Base-by-base conservation (phyloP, 352 stramenopile genomes). In the Globisporangium iwayamae region DNA sequence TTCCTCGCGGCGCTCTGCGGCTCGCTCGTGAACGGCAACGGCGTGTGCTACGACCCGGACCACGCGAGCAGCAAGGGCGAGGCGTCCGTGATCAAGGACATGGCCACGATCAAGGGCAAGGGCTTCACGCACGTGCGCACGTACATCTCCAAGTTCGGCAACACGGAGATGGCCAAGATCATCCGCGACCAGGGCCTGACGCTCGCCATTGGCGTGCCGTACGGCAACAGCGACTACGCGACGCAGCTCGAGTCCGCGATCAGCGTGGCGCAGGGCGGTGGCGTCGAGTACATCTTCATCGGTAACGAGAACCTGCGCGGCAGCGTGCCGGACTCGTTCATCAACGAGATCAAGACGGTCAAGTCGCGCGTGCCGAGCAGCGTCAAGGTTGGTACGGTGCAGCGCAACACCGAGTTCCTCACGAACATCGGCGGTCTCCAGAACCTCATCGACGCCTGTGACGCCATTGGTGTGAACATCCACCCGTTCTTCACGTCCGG, bases 21-120 rank as follows among this genome's bases (percentile, higher is more conserved):
- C 43, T 62, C 66, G 11, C 55, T 64, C 43, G 79, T 78, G 39
- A 56, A 82, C 62, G 81, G 77, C 59, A 83, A 86, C 57, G 81
- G 81, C 47, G 81, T 90, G 46, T 90, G 81, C 74, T 90, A 84
- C 67, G 82, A 91, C 72, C 80, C 82, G 28, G 71, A 84, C 68
- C 82, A 88, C 71, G 60, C 45, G 22, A 50, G 45, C 32, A 50
- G 55, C 65, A 84, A 77, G 65, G 76, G 61, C 32, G 73, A 59
- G 2, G 66, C 62, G 22, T 72, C 67, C 18, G 70, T 87, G 11
- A 60, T 70, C 48, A 53, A 62, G 18, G 82, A 91, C 61, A 83
- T 91, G 72, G 36, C 71, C 30, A 63, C 67, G 39, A 85, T 91
- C 66, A 71, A 76, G 55, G 46, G 51, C 43, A 70, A 74, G 56